Evolutionary conservation across 176 grass and related monocot species (phyloP).

Genomic region (Elaeis guineensis): DNA sequence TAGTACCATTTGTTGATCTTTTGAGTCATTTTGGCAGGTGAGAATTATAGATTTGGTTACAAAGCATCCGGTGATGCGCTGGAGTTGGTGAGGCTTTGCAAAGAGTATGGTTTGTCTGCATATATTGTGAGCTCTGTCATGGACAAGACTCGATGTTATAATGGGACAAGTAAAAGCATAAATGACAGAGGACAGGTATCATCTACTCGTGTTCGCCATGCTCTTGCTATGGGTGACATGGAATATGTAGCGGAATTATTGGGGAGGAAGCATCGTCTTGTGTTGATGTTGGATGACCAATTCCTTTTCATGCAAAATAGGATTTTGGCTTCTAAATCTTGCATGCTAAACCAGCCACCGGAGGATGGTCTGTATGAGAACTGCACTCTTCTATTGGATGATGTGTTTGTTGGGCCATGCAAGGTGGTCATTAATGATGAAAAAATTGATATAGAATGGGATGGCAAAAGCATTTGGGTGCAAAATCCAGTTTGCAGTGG

Average conservation of each 20-base stretch:
- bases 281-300: slow-evolving; percentile 36
- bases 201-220: slow-evolving; percentile 35
- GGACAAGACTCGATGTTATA: slow-evolving; percentile 15
- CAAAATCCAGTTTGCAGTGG: slow-evolving; percentile 18
- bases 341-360: slow-evolving; percentile 72
- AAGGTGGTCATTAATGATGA: slow-evolving; percentile 38
- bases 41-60: slow-evolving; percentile 99
- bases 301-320: slow-evolving; percentile 24
- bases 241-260: slow-evolving; percentile 59
- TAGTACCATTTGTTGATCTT: slow-evolving; percentile 9
- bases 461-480: slow-evolving; percentile 16
- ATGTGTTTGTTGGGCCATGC: slow-evolving; percentile 31
- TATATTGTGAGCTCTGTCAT: slow-evolving; percentile 43
- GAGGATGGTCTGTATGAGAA: slow-evolving; percentile 42
- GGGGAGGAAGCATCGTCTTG: slow-evolving; percentile 79
- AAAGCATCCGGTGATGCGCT: slow-evolving; percentile 84
- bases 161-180: too few species aligned
- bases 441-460: slow-evolving; percentile 35
- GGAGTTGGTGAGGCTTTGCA: slow-evolving; percentile 38
- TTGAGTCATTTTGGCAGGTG: slow-evolving; percentile 40
- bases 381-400: slow-evolving; percentile 34
- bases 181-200: too few species aligned
- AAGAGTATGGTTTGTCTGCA: slow-evolving; percentile 33
- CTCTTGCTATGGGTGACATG: slow-evolving; percentile 46
- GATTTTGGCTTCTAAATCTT: slow-evolving; percentile 36